A percentile compares a stretch with the other conserved stretches of the same genome.
phyloP scores from a whole-genome alignment of 2,329 filamentous ascomycete species.

The Thielaviopsis cerberus region DNA sequence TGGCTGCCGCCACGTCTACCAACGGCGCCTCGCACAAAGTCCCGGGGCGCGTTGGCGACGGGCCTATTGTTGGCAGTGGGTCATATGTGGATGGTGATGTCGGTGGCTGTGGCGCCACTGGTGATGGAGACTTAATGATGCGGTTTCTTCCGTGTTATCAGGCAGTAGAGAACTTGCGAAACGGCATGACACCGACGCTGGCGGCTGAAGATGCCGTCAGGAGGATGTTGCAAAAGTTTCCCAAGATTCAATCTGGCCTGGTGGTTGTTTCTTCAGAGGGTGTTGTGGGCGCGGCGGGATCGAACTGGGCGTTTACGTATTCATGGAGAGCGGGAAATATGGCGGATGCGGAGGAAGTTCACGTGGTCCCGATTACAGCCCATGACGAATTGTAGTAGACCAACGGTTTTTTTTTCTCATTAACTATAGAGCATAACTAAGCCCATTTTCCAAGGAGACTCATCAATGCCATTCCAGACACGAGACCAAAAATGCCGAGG shows the following conservation, averaged over 20 bases:
- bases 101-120: conserved; percentile 36
- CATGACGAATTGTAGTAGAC: background rate
- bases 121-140: conserved; percentile 40
- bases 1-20: conserved; percentile 37
- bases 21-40: conserved; percentile 37
- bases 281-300: conserved; percentile 30
- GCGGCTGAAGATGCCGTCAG: conserved; percentile 32
- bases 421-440: conserved; percentile 16
- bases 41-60: conserved; percentile 36
- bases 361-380: conserved; percentile 16
- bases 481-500: conserved; percentile 32
- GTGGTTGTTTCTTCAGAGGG: conserved; percentile 32
- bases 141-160: conserved; percentile 39
- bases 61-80: conserved; percentile 34
- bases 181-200: conserved; percentile 27
- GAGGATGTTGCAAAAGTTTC: conserved; percentile 30
- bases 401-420: background rate
- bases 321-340: conserved; percentile 29
- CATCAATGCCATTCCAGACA: conserved; percentile 50
- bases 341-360: conserved; percentile 26
- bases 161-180: conserved; percentile 33
- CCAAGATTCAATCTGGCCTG: conserved; percentile 27
- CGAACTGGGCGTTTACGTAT: conserved; percentile 37
- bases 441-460: conserved; percentile 61
- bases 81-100: conserved; percentile 36